Evolutionary conservation across 2,329 filamentous ascomycete species (phyloP), one percentile per base, ranked within the genome.

Genomic region (Ceratocystis cacaofunesta): DNA sequence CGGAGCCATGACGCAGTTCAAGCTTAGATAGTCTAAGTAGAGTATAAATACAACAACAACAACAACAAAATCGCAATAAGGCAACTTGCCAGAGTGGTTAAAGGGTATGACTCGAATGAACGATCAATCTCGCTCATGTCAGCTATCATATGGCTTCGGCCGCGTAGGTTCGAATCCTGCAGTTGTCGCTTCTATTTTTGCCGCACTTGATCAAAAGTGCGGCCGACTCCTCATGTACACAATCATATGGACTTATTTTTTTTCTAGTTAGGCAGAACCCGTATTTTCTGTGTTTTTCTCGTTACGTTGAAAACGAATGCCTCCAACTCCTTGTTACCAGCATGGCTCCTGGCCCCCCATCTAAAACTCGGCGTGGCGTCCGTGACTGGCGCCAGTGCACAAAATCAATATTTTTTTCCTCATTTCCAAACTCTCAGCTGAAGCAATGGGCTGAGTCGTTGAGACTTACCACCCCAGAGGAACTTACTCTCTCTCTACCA

Each of bases 101-200:
- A 66, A 66, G 64, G 64, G 64, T 66, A 66, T 66, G 64, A 66
- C 64, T 66, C 64, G 64, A 66, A 66, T 66, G 64, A 44, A 50
- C 64, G 64, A 63, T 48, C 43, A 41, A 43, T 25, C 44, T 61
- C 30, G 60, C 57, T 58, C 36, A 55, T 36, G 36, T 48, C 52
- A 32, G 64, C 58, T 48, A 66, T 66, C 64, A 66, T 66, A 66
- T 66, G 64, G 60, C 64, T 66, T 66, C 64, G 64, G 64, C 48
- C 64, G 60, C 60, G 60, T 46, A 66, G 60, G 64, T 66, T 66
- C 64, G 64, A 66, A 41, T 66, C 64, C 60, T 66, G 64, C 60
- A 41, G 64, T 66, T 66, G 64, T 66, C 60, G 64, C 32, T 30
- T 55, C n/a, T 55, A 19, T 52, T 4, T 43, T 46, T 25, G 46